Evolutionary conservation across 2,329 filamentous ascomycete species (phyloP).

Genomic region (Pezicula carpinea): DNA sequence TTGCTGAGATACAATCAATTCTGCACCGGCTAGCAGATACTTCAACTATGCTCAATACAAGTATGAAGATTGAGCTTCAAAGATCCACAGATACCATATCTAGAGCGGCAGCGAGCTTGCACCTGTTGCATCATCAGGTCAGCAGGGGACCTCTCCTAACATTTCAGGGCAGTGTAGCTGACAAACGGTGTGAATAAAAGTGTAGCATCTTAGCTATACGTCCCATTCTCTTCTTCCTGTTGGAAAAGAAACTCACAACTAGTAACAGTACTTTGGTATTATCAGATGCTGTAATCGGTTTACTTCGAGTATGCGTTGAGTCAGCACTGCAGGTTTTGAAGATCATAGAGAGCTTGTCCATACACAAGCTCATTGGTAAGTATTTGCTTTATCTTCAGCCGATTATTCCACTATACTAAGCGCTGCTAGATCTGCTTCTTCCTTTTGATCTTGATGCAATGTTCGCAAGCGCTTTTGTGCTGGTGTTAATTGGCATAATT

Average conservation of each 20-base stretch:
- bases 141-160: background rate
- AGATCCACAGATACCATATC: background rate
- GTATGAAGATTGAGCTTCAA: conserved; percentile 1
- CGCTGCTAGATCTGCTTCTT: background rate
- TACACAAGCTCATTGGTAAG: background rate
- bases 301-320: background rate
- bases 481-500: background rate
- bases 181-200: background rate
- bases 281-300: background rate
- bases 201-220: conserved; percentile 1
- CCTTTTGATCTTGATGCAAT: conserved; percentile 1
- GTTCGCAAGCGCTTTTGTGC: background rate
- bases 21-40: background rate
- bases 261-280: background rate
- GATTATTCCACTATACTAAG: background rate
- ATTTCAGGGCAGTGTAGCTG: too few species aligned
- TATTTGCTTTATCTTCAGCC: background rate
- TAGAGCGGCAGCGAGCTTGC: background rate
- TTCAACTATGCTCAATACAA: background rate
- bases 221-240: background rate
- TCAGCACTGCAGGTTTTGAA: background rate
- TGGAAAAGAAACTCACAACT: background rate
- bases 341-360: background rate
- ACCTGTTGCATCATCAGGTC: conserved; percentile 1
- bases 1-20: conserved; percentile 1